Evolutionary conservation across 2,329 filamentous ascomycete genomes (phyloP).

Genomic region (Ustilaginoidea virens): DNA sequence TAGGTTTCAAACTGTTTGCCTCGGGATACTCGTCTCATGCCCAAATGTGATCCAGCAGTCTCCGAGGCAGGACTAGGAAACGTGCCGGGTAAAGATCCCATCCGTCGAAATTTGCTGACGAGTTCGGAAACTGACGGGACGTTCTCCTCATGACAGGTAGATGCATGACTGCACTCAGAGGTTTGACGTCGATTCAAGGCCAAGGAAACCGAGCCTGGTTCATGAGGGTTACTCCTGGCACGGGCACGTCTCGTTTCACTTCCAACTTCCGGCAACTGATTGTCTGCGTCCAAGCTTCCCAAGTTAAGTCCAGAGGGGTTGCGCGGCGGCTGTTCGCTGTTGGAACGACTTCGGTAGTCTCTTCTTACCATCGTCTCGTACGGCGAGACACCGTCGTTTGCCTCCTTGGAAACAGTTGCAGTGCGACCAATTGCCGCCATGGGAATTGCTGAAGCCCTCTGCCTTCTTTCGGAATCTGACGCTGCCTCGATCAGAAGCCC

Average conservation of each 20-base stretch:
- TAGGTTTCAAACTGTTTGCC: constrained; percentile 3
- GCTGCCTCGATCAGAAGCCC: background rate
- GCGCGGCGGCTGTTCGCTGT: constrained; percentile 3
- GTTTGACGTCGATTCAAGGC: constrained; percentile 1
- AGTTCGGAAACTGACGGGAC: constrained; percentile 12
- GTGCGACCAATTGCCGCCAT: too few species aligned
- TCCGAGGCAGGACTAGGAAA: background rate
- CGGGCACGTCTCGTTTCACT: constrained; percentile 2
- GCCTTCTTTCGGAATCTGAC: background rate
- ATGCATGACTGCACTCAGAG: constrained; percentile 1
- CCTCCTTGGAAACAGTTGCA: too few species aligned
- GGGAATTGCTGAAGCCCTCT: too few species aligned
- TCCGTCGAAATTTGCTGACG: constrained; percentile 10
- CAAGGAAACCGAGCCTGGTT: constrained; percentile 2
- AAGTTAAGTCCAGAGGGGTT: background rate
- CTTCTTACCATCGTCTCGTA: background rate
- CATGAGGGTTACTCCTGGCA: constrained; percentile 1
- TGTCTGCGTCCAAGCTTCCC: constrained; percentile 1
- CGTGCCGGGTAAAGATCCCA: constrained; percentile 6
- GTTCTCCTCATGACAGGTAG: constrained; percentile 3
- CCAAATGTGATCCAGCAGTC: background rate
- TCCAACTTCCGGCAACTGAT: background rate
- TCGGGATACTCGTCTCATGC: constrained; percentile 4
- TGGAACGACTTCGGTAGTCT: constrained; percentile 2
- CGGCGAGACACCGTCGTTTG: too few species aligned